phyloP scores from a whole-genome alignment of 208 protist genomes.

The Acanthamoeba lenticulata region DNA sequence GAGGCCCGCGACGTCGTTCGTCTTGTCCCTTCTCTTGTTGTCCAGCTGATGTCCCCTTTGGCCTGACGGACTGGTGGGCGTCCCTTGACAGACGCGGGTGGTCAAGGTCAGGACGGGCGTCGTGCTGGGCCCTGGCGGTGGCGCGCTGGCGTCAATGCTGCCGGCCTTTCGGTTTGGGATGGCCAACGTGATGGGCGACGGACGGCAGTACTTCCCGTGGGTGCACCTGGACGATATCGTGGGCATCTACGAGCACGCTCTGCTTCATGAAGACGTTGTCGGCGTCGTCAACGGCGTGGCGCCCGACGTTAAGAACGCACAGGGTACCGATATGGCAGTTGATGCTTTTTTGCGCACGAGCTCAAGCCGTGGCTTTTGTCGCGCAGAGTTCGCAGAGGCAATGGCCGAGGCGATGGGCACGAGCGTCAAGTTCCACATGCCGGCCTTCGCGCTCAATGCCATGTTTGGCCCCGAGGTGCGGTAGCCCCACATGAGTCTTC shows the following conservation, averaged over 20 bases:
- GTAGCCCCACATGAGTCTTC: no score
- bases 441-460: not conserved
- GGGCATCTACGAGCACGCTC: slow-evolving; percentile 56
- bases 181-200: slow-evolving; percentile 33
- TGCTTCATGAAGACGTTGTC: not conserved
- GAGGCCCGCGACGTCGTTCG: not conserved
- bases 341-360: not conserved
- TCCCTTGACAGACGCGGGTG: not conserved
- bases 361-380: not conserved
- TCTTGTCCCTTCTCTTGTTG: not conserved
- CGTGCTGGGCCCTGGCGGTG: slow-evolving; percentile 6
- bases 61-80: no score
- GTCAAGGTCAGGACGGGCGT: slow-evolving; percentile 42
- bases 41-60: not conserved
- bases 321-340: no score
- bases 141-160: slow-evolving; percentile 30
- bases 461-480: slow-evolving; percentile 22
- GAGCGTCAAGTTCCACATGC: slow-evolving; percentile 36
- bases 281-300: slow-evolving; percentile 54
- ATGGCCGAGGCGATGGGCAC: slow-evolving; percentile 16
- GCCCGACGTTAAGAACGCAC: slow-evolving; percentile 1
- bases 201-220: slow-evolving; percentile 63
- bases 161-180: slow-evolving; percentile 30
- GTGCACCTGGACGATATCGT: slow-evolving; percentile 64
- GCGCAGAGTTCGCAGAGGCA: slow-evolving; percentile 7